Evolutionary conservation across 148 eudicot genomes (phyloP).

Genomic region (Cornus suecica): DNA sequence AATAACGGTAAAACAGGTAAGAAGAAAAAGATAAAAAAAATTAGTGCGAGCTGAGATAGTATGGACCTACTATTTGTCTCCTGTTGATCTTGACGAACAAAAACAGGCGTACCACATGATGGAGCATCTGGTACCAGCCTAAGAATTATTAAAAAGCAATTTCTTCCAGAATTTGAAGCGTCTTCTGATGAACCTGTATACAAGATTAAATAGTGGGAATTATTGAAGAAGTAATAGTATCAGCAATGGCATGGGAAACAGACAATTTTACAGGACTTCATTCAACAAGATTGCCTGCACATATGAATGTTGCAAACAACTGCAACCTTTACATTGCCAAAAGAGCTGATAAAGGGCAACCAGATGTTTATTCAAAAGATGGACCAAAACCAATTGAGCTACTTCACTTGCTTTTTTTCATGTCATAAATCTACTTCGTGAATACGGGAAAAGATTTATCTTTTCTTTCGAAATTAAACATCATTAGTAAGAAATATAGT

Average conservation of each 20-base stretch:
- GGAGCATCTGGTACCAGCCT: neutral
- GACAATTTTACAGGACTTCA: neutral
- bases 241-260: neutral
- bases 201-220: constrained; percentile 16
- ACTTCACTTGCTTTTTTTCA: neutral
- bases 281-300: neutral
- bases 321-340: neutral
- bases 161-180: constrained; percentile 82
- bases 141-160: constrained; percentile 60
- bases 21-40: no score
- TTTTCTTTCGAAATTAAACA: no score
- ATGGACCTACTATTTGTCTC: neutral
- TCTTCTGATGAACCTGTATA: constrained; percentile 81
- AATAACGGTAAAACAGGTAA: no score
- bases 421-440: neutral
- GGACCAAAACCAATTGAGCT: neutral
- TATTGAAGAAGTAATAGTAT: neutral
- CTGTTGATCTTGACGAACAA: neutral
- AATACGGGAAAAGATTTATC: no score
- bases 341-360: neutral
- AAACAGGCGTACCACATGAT: neutral
- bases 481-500: no score
- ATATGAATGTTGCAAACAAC: neutral
- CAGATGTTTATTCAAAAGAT: neutral
- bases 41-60: no score